Conservation (phyloP, 179 eudicot species). For the Amaranthus tricolor region DNA sequence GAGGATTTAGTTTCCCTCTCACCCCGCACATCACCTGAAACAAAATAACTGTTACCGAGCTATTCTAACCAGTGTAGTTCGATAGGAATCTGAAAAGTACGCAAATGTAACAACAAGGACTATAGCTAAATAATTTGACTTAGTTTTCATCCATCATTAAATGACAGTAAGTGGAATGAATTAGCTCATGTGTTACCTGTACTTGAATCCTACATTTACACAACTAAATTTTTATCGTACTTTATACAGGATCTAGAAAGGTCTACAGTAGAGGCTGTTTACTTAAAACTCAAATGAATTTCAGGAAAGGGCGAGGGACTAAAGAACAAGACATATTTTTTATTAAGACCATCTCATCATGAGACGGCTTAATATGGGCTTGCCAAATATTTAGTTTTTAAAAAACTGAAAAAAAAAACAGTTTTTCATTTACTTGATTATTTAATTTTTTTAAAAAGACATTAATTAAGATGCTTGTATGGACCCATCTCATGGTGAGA, state of each 20-base stretch:
- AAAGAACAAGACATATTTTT: too few species aligned
- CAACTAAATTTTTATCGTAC: neutral
- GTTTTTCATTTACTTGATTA: too few species aligned
- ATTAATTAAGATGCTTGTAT: too few species aligned
- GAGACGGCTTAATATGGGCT: too few species aligned
- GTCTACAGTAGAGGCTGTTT: neutral
- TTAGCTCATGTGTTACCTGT: neutral
- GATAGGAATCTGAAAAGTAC: neutral
- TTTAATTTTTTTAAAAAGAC: too few species aligned
- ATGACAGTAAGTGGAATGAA: neutral
- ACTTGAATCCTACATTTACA: neutral
- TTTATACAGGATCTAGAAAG: neutral
- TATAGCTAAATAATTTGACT: neutral
- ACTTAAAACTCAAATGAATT: neutral
- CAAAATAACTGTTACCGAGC: neutral
- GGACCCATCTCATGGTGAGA: too few species aligned
- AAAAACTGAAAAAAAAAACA: too few species aligned
- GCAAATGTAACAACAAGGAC: neutral
- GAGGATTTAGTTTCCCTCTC: slow-evolving; percentile 71
- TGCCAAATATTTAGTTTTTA: too few species aligned
- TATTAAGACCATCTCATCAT: too few species aligned
- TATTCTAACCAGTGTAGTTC: neutral
- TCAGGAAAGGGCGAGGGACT: too few species aligned
- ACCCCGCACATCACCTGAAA: slow-evolving; percentile 66
- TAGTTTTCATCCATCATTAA: neutral